Base-by-base conservation (phyloP, 768 basidiomycete genomes). In the Trametopsis cervina region DNA sequence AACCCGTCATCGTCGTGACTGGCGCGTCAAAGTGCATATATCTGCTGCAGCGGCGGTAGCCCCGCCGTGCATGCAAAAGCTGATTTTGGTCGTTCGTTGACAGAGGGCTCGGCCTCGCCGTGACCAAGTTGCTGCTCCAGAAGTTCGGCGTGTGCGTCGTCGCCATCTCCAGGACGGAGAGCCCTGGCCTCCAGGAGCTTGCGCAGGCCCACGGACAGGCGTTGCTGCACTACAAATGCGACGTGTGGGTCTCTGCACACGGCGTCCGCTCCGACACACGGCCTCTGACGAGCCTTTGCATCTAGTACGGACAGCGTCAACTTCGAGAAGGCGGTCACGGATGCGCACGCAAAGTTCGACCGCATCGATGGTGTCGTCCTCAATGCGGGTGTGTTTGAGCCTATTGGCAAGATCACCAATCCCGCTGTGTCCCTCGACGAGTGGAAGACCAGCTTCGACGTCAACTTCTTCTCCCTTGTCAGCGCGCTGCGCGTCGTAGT, bases 401-500 rank as follows among this genome's bases (percentile, higher is more conserved):
- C 90, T 15, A 56, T 92, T 20, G 75, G 80, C 48, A 73, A 71
- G 33, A 76, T 87, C 44, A 72, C 65, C 13, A 74, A 77, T 40
- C 65, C 69, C 27, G 70, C 73, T 7, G 59, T 66, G n/a, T 62
- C 74, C 13, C 54, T 85, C 33, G 71, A 77, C 45, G 66, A 67
- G 18, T 90, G 88, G 89, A 83, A 77, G 59, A 57, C 62, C 20
- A 76, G 82, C 58, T 90, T 95, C 60, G 85, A 93, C 55, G 72
- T 89, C 66, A 95, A 94, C 65, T 84, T 95, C 65, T 89, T 91
- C 69, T 89, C 91, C 1, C 72, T 89, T 17, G 68, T 95, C 39
- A 75, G 80, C 26, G 76, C 87, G 20, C 57, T 93, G 25, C 76
- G 83, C 55, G 72, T 74, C 10, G 68, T 81, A 12, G 67, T 92